phyloP scores from a whole-genome alignment of 352 stramenopile species.

The Elongisporangium anandrum region DNA sequence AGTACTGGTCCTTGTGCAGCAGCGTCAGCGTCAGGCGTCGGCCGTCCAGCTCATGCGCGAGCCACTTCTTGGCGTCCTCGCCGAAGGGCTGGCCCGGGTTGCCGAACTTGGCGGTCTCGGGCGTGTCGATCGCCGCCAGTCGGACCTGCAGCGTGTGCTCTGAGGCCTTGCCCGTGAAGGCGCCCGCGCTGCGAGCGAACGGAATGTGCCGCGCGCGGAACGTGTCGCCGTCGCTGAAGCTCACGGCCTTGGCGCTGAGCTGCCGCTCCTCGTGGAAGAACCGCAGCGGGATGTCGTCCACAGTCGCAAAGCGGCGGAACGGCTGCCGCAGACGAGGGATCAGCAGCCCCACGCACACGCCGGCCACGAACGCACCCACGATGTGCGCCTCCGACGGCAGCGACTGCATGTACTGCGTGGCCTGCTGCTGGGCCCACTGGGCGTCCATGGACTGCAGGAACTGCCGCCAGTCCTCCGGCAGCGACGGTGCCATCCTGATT shows the following conservation, averaged over 20 bases:
- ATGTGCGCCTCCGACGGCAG: conserved; percentile 37
- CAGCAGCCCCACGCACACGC: conserved; percentile 49
- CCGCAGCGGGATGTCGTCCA: conserved; percentile 71
- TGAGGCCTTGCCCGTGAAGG: conserved; percentile 53
- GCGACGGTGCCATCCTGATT: conserved; percentile 1
- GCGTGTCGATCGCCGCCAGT: conserved; percentile 78
- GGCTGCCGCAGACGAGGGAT: conserved; percentile 51
- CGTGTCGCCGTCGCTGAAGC: conserved; percentile 78
- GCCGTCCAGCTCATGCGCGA: conserved; percentile 37
- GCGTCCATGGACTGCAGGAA: conserved; percentile 7
- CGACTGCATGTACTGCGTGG: conserved; percentile 19
- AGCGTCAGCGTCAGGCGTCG: conserved; percentile 67
- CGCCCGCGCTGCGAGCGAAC: conserved; percentile 30
- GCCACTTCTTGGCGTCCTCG: conserved; percentile 75
- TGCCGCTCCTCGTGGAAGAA: conserved; percentile 64
- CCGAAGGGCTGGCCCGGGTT: conserved; percentile 72
- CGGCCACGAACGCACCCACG: conserved; percentile 43
- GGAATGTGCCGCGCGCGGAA: conserved; percentile 73
- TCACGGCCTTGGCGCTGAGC: conserved; percentile 47
- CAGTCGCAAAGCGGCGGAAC: conserved; percentile 69
- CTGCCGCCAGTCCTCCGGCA: conserved; percentile 9
- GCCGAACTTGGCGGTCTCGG: conserved; percentile 85
- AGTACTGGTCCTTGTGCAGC: conserved; percentile 82
- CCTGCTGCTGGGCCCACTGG: conserved; percentile 4
- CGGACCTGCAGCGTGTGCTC: conserved; percentile 84